Conservation (phyloP, 768 basidiomycete genomes). For the Suillus bovinus region DNA sequence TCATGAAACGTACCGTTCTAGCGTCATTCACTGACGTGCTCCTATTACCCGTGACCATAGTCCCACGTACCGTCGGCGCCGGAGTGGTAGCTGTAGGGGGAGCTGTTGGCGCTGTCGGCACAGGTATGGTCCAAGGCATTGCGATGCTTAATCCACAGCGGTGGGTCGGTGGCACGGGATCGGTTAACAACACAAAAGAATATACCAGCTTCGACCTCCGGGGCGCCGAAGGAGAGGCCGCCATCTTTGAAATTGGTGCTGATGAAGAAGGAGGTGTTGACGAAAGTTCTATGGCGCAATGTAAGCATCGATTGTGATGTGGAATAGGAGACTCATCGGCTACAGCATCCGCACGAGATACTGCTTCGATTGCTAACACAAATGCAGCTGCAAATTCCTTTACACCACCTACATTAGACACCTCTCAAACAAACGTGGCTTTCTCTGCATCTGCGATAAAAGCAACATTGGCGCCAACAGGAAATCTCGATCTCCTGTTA, state of each 20-base stretch:
- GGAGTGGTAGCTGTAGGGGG: conserved; percentile 60
- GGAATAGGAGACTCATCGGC: conserved; percentile 20
- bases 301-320: background rate
- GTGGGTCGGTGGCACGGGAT: conserved; percentile 57
- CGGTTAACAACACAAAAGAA: conserved; percentile 13
- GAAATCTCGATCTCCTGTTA: conserved; percentile 78
- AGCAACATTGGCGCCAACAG: conserved; percentile 19
- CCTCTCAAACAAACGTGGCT: background rate
- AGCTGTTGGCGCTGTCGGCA: conserved; percentile 65
- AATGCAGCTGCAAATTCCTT: conserved; percentile 7
- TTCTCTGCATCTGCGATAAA: background rate
- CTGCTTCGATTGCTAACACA: conserved; percentile 2
- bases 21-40: conserved; percentile 90
- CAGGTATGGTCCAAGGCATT: conserved; percentile 79
- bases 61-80: conserved; percentile 77
- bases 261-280: conserved; percentile 33
- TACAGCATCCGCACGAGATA: background rate
- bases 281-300: conserved; percentile 10
- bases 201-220: conserved; percentile 24
- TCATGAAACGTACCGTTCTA: conserved; percentile 89
- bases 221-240: conserved; percentile 30
- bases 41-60: conserved; percentile 92
- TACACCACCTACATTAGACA: background rate
- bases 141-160: conserved; percentile 88
- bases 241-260: conserved; percentile 50